Evolutionary conservation across 495 filamentous ascomycete genomes (phyloP), one percentile per base, ranked within the genome.

Genomic region (Friedmanniomyces endolithicus): DNA sequence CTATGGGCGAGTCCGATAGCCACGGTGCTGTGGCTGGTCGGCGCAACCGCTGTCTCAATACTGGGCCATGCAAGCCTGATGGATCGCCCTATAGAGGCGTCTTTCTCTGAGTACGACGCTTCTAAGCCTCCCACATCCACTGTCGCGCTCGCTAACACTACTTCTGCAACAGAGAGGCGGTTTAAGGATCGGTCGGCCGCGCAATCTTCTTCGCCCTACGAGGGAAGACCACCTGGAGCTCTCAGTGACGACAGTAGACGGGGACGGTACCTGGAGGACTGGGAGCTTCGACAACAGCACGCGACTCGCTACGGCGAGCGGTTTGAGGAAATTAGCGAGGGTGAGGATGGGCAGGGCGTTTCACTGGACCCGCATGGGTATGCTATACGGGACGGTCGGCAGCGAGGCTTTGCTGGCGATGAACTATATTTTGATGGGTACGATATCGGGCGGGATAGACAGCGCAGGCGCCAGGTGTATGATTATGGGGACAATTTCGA

Each of bases 21-120:
- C 49, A 89, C 88, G 22, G 75, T 85, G 55, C 79, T 97, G 61
- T 98, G 94, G 94, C 76, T 98, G 66, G 87, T 97, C 64, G 94
- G 92, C 60, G 94, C 92, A 23, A 86, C 81, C 59, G 90, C 86
- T 63, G 86, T 95, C 68, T 84, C 80, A 67, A 89, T 96, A 56
- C 74, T 97, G 58, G 94, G 94, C 71, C 92, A 98, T 74, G 92
- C 92, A 62, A 78, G 87, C 49, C 81, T 98, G 65, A 83, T 98
- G 84, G 92, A 98, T 72, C 95, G 95, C 78, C 90, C 90, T 35
- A 95, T 97, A 77, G 92, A 96, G 81, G 90, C 90, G 89, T 89
- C 90, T 98, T 98, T 98, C 96, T 98, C 94, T 79, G 92, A 95
- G 92, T 94, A 97, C 90, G 92, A 41, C 37, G 14, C 17, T 14